Base-by-base conservation (phyloP, 495 filamentous ascomycete genomes). In the Collariella sp. region DNA sequence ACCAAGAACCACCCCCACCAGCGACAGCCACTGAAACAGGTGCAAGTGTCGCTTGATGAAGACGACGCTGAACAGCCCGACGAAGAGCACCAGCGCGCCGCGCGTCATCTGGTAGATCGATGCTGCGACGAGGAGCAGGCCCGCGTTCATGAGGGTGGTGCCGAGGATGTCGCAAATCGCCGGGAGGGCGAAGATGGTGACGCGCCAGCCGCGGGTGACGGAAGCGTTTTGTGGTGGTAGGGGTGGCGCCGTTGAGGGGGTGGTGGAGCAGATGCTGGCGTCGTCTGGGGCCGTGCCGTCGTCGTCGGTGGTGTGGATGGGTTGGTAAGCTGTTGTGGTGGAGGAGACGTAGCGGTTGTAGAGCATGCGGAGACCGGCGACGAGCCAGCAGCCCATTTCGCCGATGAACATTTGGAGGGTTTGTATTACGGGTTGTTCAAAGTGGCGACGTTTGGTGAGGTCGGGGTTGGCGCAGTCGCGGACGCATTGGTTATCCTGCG, bases 81-180 rank as follows among this genome's bases (percentile, higher is more conserved):
- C 93, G 54, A 97, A 98, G 5, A 98, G 76, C 15, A 97, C 91
- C 23, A 98, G 75, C 0, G 93, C 91, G 15, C 93, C 93, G 24
- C 93, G 79, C 9, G 91, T 97, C 93, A 98, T 98, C 68, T 98
- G 93, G 74, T 96, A 98, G 61, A 98, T 95, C 56, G 84, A 89
- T 0, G 93, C 89, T 1, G 87, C 93, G 10, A 96, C 89, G 62
- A 96, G 94, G 43, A 96, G 78, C 54, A 98, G 73, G 12, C 93
- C 93, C 5, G 89, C 85, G 67, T 97, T 98, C 87, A 98, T 96
- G 22, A 97, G 82, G 18, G 93, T 98, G 3, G 93, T 98, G 20
- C 88, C 93, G 5, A 85, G 78, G 56, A 98, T 95, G 65, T 98
- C 93, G 70, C 91, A 96, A 70, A 86, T 86, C 22, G 93, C 88